Conservation (phyloP, 352 stramenopile genomes). For the Phytophthora pinifolia region DNA sequence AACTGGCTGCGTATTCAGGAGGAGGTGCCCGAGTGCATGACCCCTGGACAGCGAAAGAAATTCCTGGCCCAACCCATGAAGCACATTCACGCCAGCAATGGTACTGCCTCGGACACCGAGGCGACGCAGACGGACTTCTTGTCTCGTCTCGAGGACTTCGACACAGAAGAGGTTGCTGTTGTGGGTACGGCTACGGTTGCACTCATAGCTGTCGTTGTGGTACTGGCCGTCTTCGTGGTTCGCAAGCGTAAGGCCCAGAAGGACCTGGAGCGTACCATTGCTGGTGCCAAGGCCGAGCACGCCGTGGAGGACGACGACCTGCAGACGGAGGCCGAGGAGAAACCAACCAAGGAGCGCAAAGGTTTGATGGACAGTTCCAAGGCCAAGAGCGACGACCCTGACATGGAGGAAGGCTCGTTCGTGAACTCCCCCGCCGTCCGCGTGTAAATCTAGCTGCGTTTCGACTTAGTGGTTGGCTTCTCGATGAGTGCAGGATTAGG, state of each 20-base stretch:
- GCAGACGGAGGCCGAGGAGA: conserved; percentile 45
- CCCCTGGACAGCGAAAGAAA: conserved; percentile 67
- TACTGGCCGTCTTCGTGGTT: conserved; percentile 67
- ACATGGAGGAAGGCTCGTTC: conserved; percentile 76
- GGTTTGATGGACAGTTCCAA: conserved; percentile 71
- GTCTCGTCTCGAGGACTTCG: conserved; percentile 53
- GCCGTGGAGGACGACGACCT: conserved; percentile 70
- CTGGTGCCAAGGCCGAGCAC: conserved; percentile 78
- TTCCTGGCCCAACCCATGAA: conserved; percentile 87
- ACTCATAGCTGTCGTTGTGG: conserved; percentile 64
- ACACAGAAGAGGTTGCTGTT: conserved; percentile 74
- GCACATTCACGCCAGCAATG: conserved; percentile 81
- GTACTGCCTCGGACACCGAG: conserved; percentile 39
- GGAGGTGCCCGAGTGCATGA: conserved; percentile 85
- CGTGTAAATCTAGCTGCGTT: conserved; percentile 46
- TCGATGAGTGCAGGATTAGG: conserved; percentile 33
- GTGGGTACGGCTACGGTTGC: conserved; percentile 52
- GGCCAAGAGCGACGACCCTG: conserved; percentile 58
- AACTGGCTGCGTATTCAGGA: conserved; percentile 88
- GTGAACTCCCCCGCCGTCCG: conserved; percentile 83
- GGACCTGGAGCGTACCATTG: conserved; percentile 80
- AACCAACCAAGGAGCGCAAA: conserved; percentile 66
- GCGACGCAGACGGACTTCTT: conserved; percentile 70
- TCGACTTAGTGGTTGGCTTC: conserved; percentile 32
- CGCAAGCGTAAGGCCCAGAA: conserved; percentile 82